These are phyloP conservation scores for Leccinellum luteum DNA, from an alignment of 768 basidiomycete species.

Conservation along the genomic window DNA sequence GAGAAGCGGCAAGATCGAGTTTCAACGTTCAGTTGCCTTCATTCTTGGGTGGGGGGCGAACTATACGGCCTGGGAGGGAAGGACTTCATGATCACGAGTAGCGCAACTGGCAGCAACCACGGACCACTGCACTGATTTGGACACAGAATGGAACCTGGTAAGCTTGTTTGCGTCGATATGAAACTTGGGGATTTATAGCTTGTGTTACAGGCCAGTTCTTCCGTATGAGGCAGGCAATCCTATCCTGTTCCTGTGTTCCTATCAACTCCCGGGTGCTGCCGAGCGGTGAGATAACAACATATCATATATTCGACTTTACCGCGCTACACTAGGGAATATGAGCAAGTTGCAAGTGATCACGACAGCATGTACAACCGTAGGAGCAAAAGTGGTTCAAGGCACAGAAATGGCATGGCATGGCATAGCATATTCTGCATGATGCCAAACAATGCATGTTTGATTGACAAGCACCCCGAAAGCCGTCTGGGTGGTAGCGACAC, in stretches of 20 bases:
- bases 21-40: not conserved
- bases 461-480: constrained; percentile 12
- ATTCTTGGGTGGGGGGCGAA: not conserved
- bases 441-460: constrained; percentile 23
- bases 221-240: not conserved
- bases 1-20: not conserved
- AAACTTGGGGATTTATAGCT: not conserved
- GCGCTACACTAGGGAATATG: constrained; percentile 26
- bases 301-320: constrained; percentile 18
- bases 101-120: too few species aligned
- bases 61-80: not conserved
- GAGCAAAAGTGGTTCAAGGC: constrained; percentile 17
- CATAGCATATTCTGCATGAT: constrained; percentile 9
- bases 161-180: not conserved
- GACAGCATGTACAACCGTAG: constrained; percentile 30
- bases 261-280: constrained; percentile 4
- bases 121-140: not conserved
- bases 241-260: not conserved
- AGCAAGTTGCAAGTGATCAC: constrained; percentile 23
- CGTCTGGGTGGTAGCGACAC: constrained; percentile 9
- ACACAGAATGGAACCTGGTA: not conserved
- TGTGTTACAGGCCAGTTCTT: not conserved
- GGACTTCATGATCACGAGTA: not conserved
- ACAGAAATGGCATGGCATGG: constrained; percentile 24
- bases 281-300: constrained; percentile 1